Percentiles rank a stretch among this genome's conserved stretches.
Evolutionary conservation across 306 rosid genomes (phyloP).

Genomic region (Rubus idaeus): DNA sequence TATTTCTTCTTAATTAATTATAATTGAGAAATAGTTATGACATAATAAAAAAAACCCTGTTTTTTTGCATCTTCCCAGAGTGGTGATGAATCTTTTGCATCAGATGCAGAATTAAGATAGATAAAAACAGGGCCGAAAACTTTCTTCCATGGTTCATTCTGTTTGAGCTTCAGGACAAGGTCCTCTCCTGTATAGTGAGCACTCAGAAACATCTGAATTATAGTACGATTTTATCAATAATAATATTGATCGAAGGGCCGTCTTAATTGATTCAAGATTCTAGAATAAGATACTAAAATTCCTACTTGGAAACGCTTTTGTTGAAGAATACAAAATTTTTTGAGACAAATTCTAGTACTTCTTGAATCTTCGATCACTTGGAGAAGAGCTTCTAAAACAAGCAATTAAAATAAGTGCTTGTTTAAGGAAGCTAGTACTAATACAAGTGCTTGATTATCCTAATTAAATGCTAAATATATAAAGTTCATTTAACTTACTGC

Average conservation of each 20-base stretch:
- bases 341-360: too few species aligned
- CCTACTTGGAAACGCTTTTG: too few species aligned
- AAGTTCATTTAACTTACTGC: constrained; percentile 18
- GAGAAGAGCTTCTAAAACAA: too few species aligned
- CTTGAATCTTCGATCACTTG: too few species aligned
- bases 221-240: not conserved
- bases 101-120: constrained; percentile 30
- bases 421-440: too few species aligned
- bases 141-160: constrained; percentile 47
- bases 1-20: not conserved
- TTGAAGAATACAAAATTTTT: too few species aligned
- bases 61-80: constrained; percentile 49
- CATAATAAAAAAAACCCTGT: constrained; percentile 23
- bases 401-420: too few species aligned
- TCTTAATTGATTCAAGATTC: not conserved
- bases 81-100: constrained; percentile 20
- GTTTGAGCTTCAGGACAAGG: constrained; percentile 36
- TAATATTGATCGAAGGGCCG: not conserved
- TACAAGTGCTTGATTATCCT: too few species aligned
- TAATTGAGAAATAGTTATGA: not conserved
- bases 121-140: constrained; percentile 47
- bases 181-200: constrained; percentile 51
- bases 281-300: not conserved
- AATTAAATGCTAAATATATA: too few species aligned
- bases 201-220: constrained; percentile 43